Base-by-base conservation (phyloP, 2,329 filamentous ascomycete species). In the Ophiostoma ips region DNA sequence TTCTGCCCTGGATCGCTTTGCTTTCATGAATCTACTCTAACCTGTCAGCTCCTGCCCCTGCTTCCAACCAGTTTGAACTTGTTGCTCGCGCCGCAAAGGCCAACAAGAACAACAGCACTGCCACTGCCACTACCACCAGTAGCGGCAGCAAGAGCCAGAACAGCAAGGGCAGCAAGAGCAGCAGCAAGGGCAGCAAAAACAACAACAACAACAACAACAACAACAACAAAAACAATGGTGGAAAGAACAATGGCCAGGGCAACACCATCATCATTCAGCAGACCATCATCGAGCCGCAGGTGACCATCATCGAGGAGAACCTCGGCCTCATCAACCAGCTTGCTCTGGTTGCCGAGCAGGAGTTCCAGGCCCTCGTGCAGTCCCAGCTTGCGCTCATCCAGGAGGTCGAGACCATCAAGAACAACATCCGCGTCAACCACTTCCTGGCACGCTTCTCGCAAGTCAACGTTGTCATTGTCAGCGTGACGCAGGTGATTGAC, bases 391-490 rank as follows among this genome's bases (percentile, higher is more conserved):
- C 63, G 10, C 58, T 68, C 16, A 56, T 63, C 35, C 62, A 61
- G 8, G 62, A 66, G 53, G 58, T 68, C 37, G 61, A 68, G 53
- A 62, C 60, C 19, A 63, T 68, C 58, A 68, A 68, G 62, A 64
- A 68, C 53, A 68, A 67, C 54, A 68, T 67, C 53, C 63, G 66
- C 10, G 50, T 67, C 41, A 69, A 68, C 55, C 62, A 64, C 52
- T 66, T 69, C 57, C 61, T 61, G 54, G 57, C 62, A 9, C 61
- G 62, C 16, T 67, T 66, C 50, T 53, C 56, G 9, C 61, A 65
- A 57, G 64, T 64, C 5, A 68, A 68, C 55, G 62, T 59, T 9
- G 60, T 68, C 33, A 64, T 68, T 33, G 62, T 68, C 10, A 61
- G 58, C 3, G 64, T 68, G 13, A 63, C 65, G 3, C 60, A 62